A percentile compares a stretch with the other conserved stretches of the same genome.
phyloP scores from a whole-genome alignment of 2,329 filamentous ascomycete genomes.

The Penicillium sp. region DNA sequence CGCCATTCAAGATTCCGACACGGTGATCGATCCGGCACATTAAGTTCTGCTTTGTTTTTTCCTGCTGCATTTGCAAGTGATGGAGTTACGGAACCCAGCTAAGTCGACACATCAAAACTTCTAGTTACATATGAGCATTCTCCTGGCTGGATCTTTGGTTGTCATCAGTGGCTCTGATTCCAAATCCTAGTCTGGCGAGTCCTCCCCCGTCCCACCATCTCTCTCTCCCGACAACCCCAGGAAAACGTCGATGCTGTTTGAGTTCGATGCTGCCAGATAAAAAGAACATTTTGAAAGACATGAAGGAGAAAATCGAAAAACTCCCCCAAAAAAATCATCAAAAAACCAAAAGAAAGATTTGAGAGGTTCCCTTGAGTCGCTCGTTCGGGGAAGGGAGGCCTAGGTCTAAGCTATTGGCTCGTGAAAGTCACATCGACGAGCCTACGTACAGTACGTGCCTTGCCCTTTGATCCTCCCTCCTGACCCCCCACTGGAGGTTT shows the following conservation, averaged over 20 bases:
- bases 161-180: slow-evolving; percentile 34
- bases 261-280: slow-evolving; percentile 1
- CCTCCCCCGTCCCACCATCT: slow-evolving; percentile 3
- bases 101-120: slow-evolving; percentile 39
- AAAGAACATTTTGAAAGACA: background rate
- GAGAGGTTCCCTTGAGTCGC: background rate
- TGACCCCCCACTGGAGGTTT: slow-evolving; percentile 2
- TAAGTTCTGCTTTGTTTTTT: slow-evolving; percentile 19
- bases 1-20: slow-evolving; percentile 36
- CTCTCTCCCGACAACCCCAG: background rate
- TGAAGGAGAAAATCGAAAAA: background rate
- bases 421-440: slow-evolving; percentile 13
- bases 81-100: slow-evolving; percentile 34
- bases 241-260: slow-evolving; percentile 7
- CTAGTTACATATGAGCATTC: slow-evolving; percentile 31
- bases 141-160: slow-evolving; percentile 22
- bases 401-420: slow-evolving; percentile 4
- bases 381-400: background rate
- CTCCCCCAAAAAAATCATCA: background rate
- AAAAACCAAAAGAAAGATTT: background rate
- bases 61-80: slow-evolving; percentile 10
- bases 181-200: slow-evolving; percentile 32
- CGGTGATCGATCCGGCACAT: slow-evolving; percentile 35
- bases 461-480: slow-evolving; percentile 14
- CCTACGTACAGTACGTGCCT: slow-evolving; percentile 21